A percentile compares a stretch with the other conserved stretches of the same genome.
Evolutionary conservation across 768 basidiomycete species (phyloP).

Genomic region (Galerina sulciceps): DNA sequence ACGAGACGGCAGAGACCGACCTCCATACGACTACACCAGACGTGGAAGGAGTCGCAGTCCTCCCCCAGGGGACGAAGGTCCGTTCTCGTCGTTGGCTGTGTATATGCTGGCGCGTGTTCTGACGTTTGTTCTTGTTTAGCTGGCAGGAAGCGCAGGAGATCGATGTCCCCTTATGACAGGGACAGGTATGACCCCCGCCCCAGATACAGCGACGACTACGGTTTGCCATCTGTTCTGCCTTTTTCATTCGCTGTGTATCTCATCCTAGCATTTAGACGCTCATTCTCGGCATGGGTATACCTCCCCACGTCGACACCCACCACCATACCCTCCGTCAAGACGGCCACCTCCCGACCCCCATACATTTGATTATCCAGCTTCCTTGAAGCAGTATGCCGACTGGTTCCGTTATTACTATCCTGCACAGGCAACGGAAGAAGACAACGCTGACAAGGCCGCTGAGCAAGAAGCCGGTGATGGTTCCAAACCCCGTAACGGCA

Average conservation of each 20-base stretch:
- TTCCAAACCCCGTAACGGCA: slow-evolving; percentile 82
- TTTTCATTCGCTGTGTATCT: slow-evolving; percentile 15
- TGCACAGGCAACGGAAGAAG: slow-evolving; percentile 80
- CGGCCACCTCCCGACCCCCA: slow-evolving; percentile 80
- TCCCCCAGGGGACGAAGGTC: slow-evolving; percentile 68
- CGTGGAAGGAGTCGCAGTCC: slow-evolving; percentile 83
- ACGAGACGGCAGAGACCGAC: slow-evolving; percentile 76
- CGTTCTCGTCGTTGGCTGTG: slow-evolving; percentile 14
- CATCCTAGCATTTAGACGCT: slow-evolving; percentile 47
- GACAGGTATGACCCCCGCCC: slow-evolving; percentile 85
- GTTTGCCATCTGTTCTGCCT: slow-evolving; percentile 44
- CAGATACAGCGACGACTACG: slow-evolving; percentile 81
- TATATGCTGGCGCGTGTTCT: slow-evolving; percentile 5
- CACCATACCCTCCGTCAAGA: slow-evolving; percentile 51
- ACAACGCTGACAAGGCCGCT: slow-evolving; percentile 81
- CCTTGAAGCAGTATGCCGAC: slow-evolving; percentile 83
- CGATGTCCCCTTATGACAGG: slow-evolving; percentile 80
- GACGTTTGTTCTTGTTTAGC: slow-evolving; percentile 31
- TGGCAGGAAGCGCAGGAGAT: slow-evolving; percentile 81
- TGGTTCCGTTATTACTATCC: slow-evolving; percentile 85
- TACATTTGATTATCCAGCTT: slow-evolving; percentile 80
- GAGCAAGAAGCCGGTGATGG: slow-evolving; percentile 85
- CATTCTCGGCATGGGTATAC: slow-evolving; percentile 74
- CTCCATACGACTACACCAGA: slow-evolving; percentile 67
- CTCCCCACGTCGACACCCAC: slow-evolving; percentile 62